phyloP scores from a whole-genome alignment of 441 rosid genomes.

The Raphanus hybrid region DNA sequence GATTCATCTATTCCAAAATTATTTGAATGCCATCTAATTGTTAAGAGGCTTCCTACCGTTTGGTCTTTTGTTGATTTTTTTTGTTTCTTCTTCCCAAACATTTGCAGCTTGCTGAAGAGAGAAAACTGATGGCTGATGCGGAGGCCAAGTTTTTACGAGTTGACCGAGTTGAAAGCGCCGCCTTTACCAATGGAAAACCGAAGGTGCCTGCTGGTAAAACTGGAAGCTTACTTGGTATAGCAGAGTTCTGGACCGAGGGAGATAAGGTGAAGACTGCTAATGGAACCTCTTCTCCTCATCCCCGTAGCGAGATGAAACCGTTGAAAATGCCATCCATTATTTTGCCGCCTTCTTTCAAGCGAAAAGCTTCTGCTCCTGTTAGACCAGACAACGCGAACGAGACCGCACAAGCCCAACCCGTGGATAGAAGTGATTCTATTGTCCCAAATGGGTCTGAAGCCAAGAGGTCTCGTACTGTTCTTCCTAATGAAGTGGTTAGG shows the following conservation, averaged over 20 bases:
- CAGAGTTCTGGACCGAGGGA: slow-evolving; percentile 40
- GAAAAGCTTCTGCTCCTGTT: slow-evolving; percentile 30
- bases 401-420: slow-evolving; percentile 24
- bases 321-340: slow-evolving; percentile 35
- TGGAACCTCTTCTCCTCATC: slow-evolving; percentile 16
- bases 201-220: not conserved
- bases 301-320: not conserved
- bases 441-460: slow-evolving; percentile 13
- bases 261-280: slow-evolving; percentile 12
- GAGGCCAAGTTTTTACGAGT: slow-evolving; percentile 56
- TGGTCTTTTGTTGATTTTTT: not conserved
- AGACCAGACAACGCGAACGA: slow-evolving; percentile 17
- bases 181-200: too few relatives aligned
- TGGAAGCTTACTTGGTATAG: slow-evolving; percentile 37
- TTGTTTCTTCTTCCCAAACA: not conserved
- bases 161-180: slow-evolving; percentile 22
- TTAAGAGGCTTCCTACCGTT: not conserved
- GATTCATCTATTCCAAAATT: not conserved
- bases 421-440: slow-evolving; percentile 19
- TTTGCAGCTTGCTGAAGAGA: slow-evolving; percentile 71
- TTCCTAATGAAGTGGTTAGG: slow-evolving; percentile 28
- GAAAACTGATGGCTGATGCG: slow-evolving; percentile 62
- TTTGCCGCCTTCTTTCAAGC: slow-evolving; percentile 40
- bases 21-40: slow-evolving; percentile 3
- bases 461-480: slow-evolving; percentile 25